phyloP scores from a whole-genome alignment of 2,329 filamentous ascomycete species.

The Cladorrhinum sp. region DNA sequence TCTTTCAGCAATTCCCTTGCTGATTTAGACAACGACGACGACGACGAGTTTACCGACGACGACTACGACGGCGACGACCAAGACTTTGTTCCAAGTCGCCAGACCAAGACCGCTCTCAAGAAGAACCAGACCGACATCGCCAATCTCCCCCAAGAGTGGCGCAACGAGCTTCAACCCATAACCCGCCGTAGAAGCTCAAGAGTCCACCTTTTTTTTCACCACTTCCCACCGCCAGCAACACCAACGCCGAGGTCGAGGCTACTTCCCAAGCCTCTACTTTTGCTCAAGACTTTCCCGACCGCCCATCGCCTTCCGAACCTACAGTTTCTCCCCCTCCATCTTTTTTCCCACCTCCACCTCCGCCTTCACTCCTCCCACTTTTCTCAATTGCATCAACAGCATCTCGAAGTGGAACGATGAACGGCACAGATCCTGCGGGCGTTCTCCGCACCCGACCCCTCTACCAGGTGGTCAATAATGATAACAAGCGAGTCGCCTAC shows the following conservation, averaged over 20 bases:
- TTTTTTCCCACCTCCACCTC: not conserved
- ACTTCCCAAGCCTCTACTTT: not conserved
- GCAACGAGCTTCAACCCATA: not conserved
- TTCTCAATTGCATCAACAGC: not conserved
- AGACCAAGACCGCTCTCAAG: not conserved
- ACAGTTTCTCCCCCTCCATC: not conserved
- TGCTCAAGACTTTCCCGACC: not conserved
- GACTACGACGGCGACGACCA: not conserved
- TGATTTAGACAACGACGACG: not conserved
- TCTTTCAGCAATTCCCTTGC: not conserved
- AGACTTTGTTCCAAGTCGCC: not conserved
- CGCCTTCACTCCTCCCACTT: not conserved
- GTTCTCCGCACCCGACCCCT: conserved; percentile 45
- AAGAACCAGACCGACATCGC: not conserved
- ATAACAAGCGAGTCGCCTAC: conserved; percentile 83
- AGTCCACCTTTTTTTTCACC: not conserved
- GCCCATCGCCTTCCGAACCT: not conserved
- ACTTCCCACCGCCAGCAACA: too few species aligned
- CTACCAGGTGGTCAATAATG: conserved; percentile 42
- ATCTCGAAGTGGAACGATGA: conserved; percentile 9
- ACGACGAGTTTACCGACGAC: not conserved
- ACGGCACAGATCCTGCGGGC: conserved; percentile 34
- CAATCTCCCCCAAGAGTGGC: not conserved
- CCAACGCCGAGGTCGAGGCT: not conserved
- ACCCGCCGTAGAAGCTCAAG: not conserved